Conservation (phyloP, 306 rosid species). For the Astragalus glycyphyllos region DNA sequence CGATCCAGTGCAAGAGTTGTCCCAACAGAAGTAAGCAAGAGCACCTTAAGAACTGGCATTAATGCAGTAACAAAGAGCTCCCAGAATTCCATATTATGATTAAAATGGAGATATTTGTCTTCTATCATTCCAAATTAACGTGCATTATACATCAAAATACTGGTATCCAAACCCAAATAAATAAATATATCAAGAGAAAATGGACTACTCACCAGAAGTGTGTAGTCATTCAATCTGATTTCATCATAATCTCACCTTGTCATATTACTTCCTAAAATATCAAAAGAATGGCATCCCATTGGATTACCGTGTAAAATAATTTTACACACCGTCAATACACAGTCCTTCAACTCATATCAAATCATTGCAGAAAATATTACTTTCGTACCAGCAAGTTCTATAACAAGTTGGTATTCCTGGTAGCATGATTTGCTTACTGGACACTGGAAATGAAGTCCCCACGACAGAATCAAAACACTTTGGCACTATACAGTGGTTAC, state of each 20-base stretch:
- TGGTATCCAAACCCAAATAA: neutral
- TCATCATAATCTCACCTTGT: too few relatives aligned
- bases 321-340: too few relatives aligned
- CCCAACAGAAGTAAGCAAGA: slow-evolving; percentile 29
- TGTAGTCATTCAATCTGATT: too few relatives aligned
- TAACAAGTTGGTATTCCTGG: neutral
- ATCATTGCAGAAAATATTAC: neutral
- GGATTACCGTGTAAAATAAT: too few relatives aligned
- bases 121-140: neutral
- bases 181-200: neutral
- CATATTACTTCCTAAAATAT: too few relatives aligned
- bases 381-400: neutral
- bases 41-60: slow-evolving; percentile 40
- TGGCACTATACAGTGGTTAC: neutral
- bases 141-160: neutral
- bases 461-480: neutral
- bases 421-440: neutral
- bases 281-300: too few relatives aligned
- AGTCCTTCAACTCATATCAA: neutral
- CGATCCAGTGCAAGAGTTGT: slow-evolving; percentile 28
- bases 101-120: neutral
- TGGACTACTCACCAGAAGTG: too few relatives aligned
- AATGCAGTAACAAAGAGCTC: slow-evolving; percentile 33
- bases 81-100: slow-evolving; percentile 25
- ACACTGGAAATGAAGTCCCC: neutral